phyloP scores from a whole-genome alignment of 2,329 filamentous ascomycete genomes.

The Aspergillus cejpii region DNA sequence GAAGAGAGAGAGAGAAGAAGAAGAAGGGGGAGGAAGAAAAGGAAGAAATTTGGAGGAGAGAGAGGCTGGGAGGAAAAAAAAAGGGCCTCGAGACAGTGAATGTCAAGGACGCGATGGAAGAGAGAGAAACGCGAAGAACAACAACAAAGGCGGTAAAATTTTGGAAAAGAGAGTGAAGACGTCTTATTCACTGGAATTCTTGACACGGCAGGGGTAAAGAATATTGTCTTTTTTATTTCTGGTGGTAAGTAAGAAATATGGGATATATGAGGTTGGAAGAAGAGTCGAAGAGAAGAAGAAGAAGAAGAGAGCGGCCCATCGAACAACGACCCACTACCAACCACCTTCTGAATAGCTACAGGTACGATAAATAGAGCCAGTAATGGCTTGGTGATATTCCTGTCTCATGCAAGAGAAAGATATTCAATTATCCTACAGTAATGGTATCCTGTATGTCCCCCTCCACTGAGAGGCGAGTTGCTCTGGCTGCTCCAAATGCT shows the following conservation, averaged over 20 bases:
- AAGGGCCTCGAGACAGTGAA: neutral
- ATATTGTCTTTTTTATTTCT: neutral
- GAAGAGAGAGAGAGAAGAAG: neutral
- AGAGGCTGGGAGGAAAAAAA: neutral
- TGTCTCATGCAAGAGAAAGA: neutral
- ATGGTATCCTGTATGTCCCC: neutral
- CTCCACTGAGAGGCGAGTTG: neutral
- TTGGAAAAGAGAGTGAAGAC: neutral
- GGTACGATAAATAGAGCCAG: neutral
- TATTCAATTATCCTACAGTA: neutral
- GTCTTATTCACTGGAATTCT: neutral
- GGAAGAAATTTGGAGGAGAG: neutral
- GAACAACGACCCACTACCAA: neutral
- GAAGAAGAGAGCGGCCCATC: neutral
- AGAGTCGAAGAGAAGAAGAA: neutral
- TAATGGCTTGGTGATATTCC: neutral
- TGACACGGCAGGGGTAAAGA: neutral
- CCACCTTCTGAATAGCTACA: neutral
- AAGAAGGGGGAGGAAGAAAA: neutral
- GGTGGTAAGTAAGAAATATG: neutral
- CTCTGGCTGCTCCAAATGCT: neutral
- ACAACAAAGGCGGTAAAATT: neutral
- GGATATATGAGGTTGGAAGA: neutral
- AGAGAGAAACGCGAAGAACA: neutral
- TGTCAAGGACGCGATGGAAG: neutral